These are phyloP conservation scores for Candida albicans DNA, from an alignment of 1,139 yeast genomes.

Conservation along the genomic window DNA sequence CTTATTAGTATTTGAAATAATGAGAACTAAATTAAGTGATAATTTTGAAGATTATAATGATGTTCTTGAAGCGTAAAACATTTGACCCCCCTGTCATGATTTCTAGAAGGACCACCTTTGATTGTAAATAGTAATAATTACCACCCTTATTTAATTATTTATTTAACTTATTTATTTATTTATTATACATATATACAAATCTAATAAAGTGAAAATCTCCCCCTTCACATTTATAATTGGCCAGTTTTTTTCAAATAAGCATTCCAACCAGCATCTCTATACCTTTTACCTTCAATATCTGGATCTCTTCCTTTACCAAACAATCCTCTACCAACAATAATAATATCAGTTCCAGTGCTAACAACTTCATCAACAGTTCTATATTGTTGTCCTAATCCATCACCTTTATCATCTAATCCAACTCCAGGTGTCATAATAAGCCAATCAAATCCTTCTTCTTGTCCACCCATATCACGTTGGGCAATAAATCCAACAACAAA, in stretches of 20 bases:
- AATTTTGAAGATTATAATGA: slow-evolving; percentile 24
- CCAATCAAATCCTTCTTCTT: slow-evolving; percentile 89
- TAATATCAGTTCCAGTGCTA: slow-evolving; percentile 82
- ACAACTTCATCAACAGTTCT: slow-evolving; percentile 87
- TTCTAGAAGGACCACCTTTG: no score
- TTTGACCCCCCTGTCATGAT: no score
- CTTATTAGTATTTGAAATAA: slow-evolving; percentile 76
- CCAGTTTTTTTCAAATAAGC: slow-evolving; percentile 61
- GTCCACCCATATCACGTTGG: slow-evolving; percentile 82
- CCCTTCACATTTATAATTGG: slow-evolving; percentile 6
- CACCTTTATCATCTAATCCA: slow-evolving; percentile 95
- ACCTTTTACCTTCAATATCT: slow-evolving; percentile 78
- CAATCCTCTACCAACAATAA: slow-evolving; percentile 95
- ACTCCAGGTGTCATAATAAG: slow-evolving; percentile 97
- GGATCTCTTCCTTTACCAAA: slow-evolving; percentile 97
- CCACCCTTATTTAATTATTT: slow-evolving; percentile 8
- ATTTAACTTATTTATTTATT: slow-evolving; percentile 4
- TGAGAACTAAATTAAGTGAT: slow-evolving; percentile 54
- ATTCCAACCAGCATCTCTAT: slow-evolving; percentile 91
- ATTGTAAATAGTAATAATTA: slow-evolving; percentile 1
- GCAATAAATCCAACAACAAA: slow-evolving; percentile 98
- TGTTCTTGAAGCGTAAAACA: slow-evolving; percentile 14
- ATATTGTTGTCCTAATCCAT: slow-evolving; percentile 93
- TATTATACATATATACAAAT: not conserved
- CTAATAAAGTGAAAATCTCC: no score